Evolutionary conservation across 1,139 yeast genomes (phyloP), one percentile per base, ranked within the genome.

Genomic region (Blastobotrys serpentis): DNA sequence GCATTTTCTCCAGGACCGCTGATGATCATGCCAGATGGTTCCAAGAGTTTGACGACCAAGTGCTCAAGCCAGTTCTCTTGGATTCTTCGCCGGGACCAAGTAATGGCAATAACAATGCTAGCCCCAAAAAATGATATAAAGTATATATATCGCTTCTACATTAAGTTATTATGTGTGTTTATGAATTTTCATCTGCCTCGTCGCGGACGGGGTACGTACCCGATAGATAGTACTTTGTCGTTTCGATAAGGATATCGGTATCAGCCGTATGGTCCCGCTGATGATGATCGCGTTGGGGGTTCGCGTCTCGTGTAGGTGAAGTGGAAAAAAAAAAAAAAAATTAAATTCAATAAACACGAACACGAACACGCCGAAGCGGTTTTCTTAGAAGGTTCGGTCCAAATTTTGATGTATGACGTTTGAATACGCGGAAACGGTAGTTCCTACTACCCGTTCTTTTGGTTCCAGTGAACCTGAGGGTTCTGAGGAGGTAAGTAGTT

Each of bases 1-100:
- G 70, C 32, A 61, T 76, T 17, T 63, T 78, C 36, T 77, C 59
- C 16, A 60, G 67, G 5, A 55, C 79, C 54, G 81, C 86, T 4
- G 94, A 85, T 58, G 88, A 84, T 53, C 87, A 84, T 53, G 86
- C 94, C 10, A 82, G 81, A 61, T 92, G 99, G 97, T 92, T 92
- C 67, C 83, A 88, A 21, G 84, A 82, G 59, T 87, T 92, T 65
- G 99, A 92, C 65, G 96, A 92, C 59, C 86, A 88, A 63, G 94
- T 92, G n/a, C 76, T 92, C 57, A 94, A 92, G 66, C 99, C 99
- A 0, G 98, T 92, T 0, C 76, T 92, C 51, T 75, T 92, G 54
- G 98, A 92, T 60, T 49, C 57, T 4, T 56, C 61, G 2, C 63
- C 63, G 2, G 60, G 61, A 5, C 43, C 57, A 6, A 46, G 46